Conservation (phyloP, 306 rosid species). For the Leucaena leucocephala region DNA sequence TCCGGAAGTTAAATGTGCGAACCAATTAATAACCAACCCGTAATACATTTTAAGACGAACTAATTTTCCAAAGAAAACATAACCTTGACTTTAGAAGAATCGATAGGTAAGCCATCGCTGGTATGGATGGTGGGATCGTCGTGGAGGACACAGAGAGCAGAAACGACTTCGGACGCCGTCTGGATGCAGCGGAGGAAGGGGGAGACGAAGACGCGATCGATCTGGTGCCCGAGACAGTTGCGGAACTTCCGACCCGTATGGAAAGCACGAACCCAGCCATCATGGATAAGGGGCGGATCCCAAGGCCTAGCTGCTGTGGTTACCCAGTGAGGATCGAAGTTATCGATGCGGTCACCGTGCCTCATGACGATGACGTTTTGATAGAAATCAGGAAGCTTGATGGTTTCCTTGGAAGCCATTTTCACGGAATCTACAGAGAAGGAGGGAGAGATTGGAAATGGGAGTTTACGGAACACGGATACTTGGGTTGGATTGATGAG, state of each 20-base stretch:
- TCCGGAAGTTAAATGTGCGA: neutral
- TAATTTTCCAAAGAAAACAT: neutral
- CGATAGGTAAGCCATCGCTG: slow-evolving; percentile 45
- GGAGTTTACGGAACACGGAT: neutral
- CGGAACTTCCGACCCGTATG: slow-evolving; percentile 62
- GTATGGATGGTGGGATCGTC: slow-evolving; percentile 35
- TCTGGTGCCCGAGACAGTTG: slow-evolving; percentile 45
- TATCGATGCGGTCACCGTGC: slow-evolving; percentile 94
- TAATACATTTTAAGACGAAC: neutral
- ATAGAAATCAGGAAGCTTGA: slow-evolving; percentile 33
- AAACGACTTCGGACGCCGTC: slow-evolving; percentile 69
- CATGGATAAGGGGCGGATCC: slow-evolving; percentile 72
- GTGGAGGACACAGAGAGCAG: slow-evolving; percentile 54
- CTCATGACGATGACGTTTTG: slow-evolving; percentile 89
- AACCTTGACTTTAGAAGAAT: slow-evolving; percentile 71
- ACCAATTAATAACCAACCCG: neutral
- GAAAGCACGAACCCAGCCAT: slow-evolving; percentile 68
- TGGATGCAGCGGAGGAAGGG: slow-evolving; percentile 91
- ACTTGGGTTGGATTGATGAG: neutral
- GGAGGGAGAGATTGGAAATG: neutral
- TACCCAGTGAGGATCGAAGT: slow-evolving; percentile 62
- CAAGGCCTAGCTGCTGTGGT: slow-evolving; percentile 61
- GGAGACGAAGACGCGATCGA: slow-evolving; percentile 77
- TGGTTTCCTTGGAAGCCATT: slow-evolving; percentile 40
- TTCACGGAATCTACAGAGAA: neutral